phyloP scores from a whole-genome alignment of 2,329 filamentous ascomycete species.

The Didymella lethalis region DNA sequence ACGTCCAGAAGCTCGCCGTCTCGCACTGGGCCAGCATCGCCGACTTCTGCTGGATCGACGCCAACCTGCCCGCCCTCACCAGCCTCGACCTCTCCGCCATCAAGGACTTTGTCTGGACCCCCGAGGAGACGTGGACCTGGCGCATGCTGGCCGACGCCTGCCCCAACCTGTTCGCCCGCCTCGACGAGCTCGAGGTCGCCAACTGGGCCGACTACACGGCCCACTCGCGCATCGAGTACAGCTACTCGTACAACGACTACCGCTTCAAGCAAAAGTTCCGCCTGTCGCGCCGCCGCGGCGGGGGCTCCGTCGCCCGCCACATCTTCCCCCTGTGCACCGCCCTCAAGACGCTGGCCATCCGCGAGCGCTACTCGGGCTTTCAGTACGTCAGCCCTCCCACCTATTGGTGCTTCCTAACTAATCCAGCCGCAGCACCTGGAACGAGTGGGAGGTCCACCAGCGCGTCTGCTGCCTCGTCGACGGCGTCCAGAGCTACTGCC shows the following conservation, averaged over 20 bases:
- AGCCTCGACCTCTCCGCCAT: conserved; percentile 48
- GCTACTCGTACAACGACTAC: conserved; percentile 49
- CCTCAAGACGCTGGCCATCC: conserved; percentile 45
- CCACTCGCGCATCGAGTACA: conserved; percentile 49
- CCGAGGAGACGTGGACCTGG: conserved; percentile 50
- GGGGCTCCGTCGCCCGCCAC: conserved; percentile 45
- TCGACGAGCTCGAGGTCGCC: conserved; percentile 47
- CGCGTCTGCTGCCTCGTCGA: conserved; percentile 49
- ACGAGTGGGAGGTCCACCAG: conserved; percentile 50
- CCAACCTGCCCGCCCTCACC: conserved; percentile 45
- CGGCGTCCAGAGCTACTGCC: conserved; percentile 42
- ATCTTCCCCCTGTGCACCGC: conserved; percentile 44
- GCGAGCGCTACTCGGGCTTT: conserved; percentile 46
- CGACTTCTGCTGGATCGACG: conserved; percentile 50
- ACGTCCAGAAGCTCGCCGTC: conserved; percentile 48
- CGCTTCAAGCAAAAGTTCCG: conserved; percentile 48
- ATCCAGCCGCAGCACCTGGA: conserved; percentile 39
- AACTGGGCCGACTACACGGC: conserved; percentile 50
- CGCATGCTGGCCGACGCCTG: conserved; percentile 44
- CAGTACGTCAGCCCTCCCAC: conserved; percentile 25
- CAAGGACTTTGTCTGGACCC: conserved; percentile 50
- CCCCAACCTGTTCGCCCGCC: conserved; percentile 39
- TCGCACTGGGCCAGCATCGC: conserved; percentile 48
- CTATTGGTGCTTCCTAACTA: conserved; percentile 6
- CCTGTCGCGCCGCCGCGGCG: conserved; percentile 45